Base-by-base conservation (phyloP, 192 early-diverging fungal species). In the Nowakowskiella sp. region DNA sequence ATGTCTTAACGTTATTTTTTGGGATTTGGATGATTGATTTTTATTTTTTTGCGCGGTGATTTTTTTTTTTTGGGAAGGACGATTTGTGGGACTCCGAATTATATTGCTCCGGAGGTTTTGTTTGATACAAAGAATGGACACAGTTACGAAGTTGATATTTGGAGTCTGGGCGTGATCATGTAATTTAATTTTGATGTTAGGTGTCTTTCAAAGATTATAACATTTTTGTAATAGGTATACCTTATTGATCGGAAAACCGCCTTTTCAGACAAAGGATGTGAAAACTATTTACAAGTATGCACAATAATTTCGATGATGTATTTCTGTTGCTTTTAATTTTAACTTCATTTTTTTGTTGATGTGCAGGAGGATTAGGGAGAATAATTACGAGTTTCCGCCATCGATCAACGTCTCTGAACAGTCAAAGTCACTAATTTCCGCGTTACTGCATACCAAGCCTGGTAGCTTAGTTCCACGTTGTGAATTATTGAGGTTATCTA, bases 1-100 rank as follows among this genome's bases (percentile, higher is more conserved):
- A 6, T 28, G 33, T 24, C 33, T n/a, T 0, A 32, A 13, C 1
- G 52, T 16, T 1, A 31, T 51, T 25, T 1, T 24, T 23, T 5
- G 27, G 39, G 26, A 24, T 13, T 16, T 22, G 23, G 5, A 26
- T 50, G 25, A 3, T 33, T 30, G 4, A 13, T 31, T 4, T 43
- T 24, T 45, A 47, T 28, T 4, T 30, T 27, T 13, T 19, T 25
- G 21, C 49, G 19, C 31, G n/a, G 31, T 2, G 10, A 30, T 10
- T 10, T 43, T 16, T 25, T 13, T 21, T 6, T 10, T 23, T 6
- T 58, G 13, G 13, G 21, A 54, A 90, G 86, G 55, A 92, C 92
- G 1, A 90, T 97, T 55, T 85, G 93, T 51, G 95, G 95, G 8
- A 99, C 95, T 5, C 95, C 94, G 1, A 95, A 95, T 53, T 99